Evolutionary conservation across 2,329 filamentous ascomycete species (phyloP), one percentile per base, ranked within the genome.

Genomic region (Dactylellina sp.): DNA sequence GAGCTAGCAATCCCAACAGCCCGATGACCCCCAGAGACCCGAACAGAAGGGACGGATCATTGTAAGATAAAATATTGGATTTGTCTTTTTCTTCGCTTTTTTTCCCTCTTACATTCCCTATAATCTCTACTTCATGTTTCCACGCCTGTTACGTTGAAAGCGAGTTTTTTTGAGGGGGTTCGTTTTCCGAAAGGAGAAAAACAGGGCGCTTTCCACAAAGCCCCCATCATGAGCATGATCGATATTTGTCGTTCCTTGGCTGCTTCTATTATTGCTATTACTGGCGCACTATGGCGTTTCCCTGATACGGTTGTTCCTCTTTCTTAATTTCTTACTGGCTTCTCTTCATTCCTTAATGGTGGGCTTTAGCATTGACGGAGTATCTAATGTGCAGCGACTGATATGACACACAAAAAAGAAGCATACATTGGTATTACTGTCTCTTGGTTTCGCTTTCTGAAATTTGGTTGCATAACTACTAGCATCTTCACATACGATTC

Each of bases 311-410:
- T 32, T 9, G 18, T 57, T 50, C 25, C 49, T 37, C 46, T 44
- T 47, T 28, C 53, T 52, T 60, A 12, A 18, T 56, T 49, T n/a
- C n/a, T 35, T 25, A 7, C 20, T 52, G 32, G 32, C 28, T 28
- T 32, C 39, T 57, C 32, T 57, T 25, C 53, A 44, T 44, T 57
- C 39, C 20, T 42, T 60, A 32, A 57, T 59, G 18, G 22, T 46
- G 40, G 57, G 14, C n/a, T 42, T 56, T 59, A 49, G 18, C 44
- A 50, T 39, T 49, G 16, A 28, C 42, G 16, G 42, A 64, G 66
- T 50, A 71, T 71, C 42, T 71, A 63, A 71, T 71, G 59, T 71
- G 59, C 64, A 71, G 37, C 59, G 65, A 62, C 46, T 35, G 64
- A 35, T 62, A 62, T 70, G 7, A 55, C 39, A 39, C 64, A 20